These are phyloP conservation scores for Cyclotella baltica DNA, from an alignment of 108 stramenopile genomes.

Conservation along the genomic window DNA sequence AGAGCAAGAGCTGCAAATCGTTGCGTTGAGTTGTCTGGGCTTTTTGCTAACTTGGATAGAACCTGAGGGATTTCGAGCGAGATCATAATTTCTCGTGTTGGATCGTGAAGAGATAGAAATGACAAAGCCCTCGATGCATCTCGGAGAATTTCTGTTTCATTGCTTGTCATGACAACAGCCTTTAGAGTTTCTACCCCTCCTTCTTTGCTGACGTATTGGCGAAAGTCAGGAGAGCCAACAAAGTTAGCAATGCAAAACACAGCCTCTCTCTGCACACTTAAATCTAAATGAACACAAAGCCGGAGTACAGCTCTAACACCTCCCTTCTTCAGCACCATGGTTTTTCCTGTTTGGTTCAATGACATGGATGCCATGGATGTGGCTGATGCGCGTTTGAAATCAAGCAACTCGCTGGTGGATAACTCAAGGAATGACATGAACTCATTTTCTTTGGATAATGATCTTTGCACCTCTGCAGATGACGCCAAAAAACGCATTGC, in stretches of 20 bases:
- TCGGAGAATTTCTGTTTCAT: constrained; percentile 77
- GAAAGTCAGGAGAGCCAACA: constrained; percentile 69
- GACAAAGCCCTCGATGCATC: constrained; percentile 76
- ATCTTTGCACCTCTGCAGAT: constrained; percentile 68
- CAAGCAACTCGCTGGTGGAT: constrained; percentile 67
- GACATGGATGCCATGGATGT: constrained; percentile 82
- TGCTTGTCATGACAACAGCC: constrained; percentile 68
- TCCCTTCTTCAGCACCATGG: constrained; percentile 64
- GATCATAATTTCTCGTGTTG: constrained; percentile 61
- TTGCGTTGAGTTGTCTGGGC: constrained; percentile 77
- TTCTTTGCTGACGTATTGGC: constrained; percentile 78
- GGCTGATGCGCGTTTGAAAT: constrained; percentile 87
- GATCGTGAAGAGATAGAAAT: constrained; percentile 65
- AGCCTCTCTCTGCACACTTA: constrained; percentile 66
- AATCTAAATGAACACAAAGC: constrained; percentile 68
- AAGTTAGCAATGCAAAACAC: constrained; percentile 82
- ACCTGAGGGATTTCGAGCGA: constrained; percentile 59
- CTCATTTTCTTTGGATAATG: constrained; percentile 64
- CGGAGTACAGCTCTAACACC: constrained; percentile 67
- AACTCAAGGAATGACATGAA: constrained; percentile 66
- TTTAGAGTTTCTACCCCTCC: constrained; percentile 86
- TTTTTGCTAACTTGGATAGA: constrained; percentile 79
- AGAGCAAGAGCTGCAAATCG: constrained; percentile 82
- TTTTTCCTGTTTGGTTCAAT: constrained; percentile 69
- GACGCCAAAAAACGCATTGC: constrained; percentile 78